Evolutionary conservation across 768 basidiomycete species (phyloP), one percentile per base, ranked within the genome.

Genomic region (Kwoniella sp.): DNA sequence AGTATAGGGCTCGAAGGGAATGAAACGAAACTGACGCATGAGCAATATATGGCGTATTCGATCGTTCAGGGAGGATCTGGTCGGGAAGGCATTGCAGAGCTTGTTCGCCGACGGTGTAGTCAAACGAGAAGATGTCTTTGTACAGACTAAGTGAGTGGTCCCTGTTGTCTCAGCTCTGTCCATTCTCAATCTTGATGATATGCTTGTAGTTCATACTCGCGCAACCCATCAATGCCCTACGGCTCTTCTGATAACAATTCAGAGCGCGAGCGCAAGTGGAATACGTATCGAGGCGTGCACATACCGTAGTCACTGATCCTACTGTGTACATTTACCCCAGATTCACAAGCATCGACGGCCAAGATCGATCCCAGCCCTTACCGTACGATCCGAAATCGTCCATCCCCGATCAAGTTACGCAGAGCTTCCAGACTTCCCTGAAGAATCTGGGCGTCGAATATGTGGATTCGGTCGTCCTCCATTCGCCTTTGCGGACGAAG

Each of bases 381-480:
- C 92, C 92, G 0, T 93, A 93, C 80, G 83, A 89, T 66, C 85
- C 86, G 4, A 76, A 77, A 2, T 82, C 84, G 52, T 62, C 85
- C 0, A 81, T 90, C 61, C 79, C 82, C 12, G 83, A 83, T 5
- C 91, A 93, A 81, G 84, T 93, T 64, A 73, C 80, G 9, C 69
- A 84, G 0, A 92, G 90, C 20, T 85, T 90, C 63, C 80, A 82
- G 23, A 85, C 74, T 25, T 93, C 91, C 11, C 83, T 92, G 53
- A 74, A 78, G 55, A 88, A 92, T 71, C 84, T 93, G 9, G 84
- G 83, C 31, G 89, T 90, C 1, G 84, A 85, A 9, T 91, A 90
- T 73, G 80, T 93, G 60, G 92, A 92, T 75, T 87, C 87, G 67
- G 88, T 90, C 66, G 82, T 93, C 56, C 84, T 93, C 5, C 92